These are phyloP conservation scores for Prunus padus DNA, from an alignment of 306 rosid species.

Conservation along the genomic window DNA sequence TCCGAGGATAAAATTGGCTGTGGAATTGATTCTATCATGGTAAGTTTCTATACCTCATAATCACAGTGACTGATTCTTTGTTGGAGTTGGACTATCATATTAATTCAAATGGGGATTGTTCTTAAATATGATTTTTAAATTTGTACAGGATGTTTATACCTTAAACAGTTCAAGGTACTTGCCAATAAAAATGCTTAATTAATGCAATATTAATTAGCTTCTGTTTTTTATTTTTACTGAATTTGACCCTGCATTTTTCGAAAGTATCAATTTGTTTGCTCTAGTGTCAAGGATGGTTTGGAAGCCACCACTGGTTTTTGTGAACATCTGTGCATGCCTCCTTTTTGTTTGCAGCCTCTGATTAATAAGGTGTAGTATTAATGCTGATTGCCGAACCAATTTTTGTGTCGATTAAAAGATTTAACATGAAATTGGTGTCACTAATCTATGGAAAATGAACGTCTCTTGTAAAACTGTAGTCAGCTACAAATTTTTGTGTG, in stretches of 20 bases:
- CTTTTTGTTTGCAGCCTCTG: background rate
- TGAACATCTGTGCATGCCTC: too few relatives aligned
- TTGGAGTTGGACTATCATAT: background rate
- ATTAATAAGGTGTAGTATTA: background rate
- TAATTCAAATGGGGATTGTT: background rate
- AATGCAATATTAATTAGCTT: background rate
- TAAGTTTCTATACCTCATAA: constrained; percentile 1
- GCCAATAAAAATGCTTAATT: background rate
- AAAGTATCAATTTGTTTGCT: background rate
- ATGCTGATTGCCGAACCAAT: background rate
- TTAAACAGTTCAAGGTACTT: background rate
- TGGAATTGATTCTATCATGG: constrained; percentile 85
- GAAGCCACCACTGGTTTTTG: background rate
- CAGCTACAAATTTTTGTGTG: background rate
- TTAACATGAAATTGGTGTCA: background rate
- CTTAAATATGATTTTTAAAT: background rate
- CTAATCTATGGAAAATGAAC: background rate
- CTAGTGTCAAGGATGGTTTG: background rate
- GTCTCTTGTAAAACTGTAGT: background rate
- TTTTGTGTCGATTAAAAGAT: background rate
- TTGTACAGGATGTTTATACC: background rate
- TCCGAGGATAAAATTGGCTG: constrained; percentile 84
- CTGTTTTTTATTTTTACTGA: too few relatives aligned
- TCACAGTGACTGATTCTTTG: background rate
- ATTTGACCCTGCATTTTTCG: background rate